Evolutionary conservation across 371 early-diverging fungal species (phyloP), one percentile per base, ranked within the genome.

Genomic region (Haplosporangium sp.): DNA sequence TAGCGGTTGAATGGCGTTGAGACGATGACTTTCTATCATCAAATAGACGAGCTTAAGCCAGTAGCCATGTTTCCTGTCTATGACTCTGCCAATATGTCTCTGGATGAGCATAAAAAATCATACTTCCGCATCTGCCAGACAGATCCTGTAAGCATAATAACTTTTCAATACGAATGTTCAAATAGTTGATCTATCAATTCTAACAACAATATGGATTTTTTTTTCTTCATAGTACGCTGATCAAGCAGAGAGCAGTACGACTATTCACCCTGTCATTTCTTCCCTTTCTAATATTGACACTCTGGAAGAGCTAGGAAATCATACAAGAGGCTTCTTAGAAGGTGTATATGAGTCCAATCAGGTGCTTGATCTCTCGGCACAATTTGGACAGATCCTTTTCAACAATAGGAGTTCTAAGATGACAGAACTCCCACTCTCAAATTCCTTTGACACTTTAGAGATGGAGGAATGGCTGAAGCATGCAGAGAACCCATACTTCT

Each of bases 41-140:
- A 74, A 47, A 42, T 63, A 3, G 72, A 74, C 38, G 66, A 71
- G 6, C n/a, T 68, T 19, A 67, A 52, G n/a, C 66, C 66, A 13
- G 34, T 78, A 9, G 78, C 73, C 8, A 73, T 78, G 78, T 56
- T 73, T 61, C 78, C 78, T 9, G 74, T 78, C 2, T 73, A 40
- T n/a, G 78, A 78, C n/a, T 67, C 78, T 1, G 60, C 59, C 9
- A 63, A 63, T 7, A 78, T 78, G 74, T 53, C 71, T 15, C 20
- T 50, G 20, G 67, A 70, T 38, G 73, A 73, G 50, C 69, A 50
- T 52, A 50, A 70, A 47, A 72, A 63, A 20, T 69, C 78, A 1
- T 73, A 50, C 63, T 63, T 73, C 19, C 74, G 78, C 9, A 44
- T 78, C 44, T 45, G 74, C 35, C 74, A 69, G 34, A 65, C 64